A percentile compares a stretch with the other conserved stretches of the same genome.
Evolutionary conservation across 1,139 yeast genomes (phyloP).

Genomic region (Blastobotrys illinoisensis): DNA sequence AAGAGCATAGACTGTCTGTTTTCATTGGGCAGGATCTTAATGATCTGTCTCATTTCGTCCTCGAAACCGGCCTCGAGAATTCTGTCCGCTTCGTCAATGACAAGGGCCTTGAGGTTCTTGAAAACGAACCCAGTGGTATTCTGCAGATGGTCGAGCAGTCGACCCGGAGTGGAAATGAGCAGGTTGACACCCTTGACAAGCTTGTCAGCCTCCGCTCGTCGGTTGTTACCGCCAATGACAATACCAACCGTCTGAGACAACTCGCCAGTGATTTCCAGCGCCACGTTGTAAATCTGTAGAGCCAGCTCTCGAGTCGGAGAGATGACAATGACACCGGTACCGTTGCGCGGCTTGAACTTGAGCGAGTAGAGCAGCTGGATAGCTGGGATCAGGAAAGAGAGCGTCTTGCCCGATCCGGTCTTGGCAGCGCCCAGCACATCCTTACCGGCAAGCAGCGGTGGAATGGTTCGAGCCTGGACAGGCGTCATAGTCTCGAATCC

Average conservation of each 20-base stretch:
- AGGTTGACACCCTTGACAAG: conserved; percentile 88
- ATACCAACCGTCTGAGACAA: conserved; percentile 94
- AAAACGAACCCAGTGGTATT: conserved; percentile 91
- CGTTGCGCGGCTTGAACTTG: conserved; percentile 87
- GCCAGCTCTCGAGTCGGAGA: conserved; percentile 93
- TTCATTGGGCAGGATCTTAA: conserved; percentile 86
- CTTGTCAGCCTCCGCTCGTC: conserved; percentile 95
- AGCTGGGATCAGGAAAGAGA: conserved; percentile 91
- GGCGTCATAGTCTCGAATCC: conserved; percentile 88
- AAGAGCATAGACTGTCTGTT: conserved; percentile 95
- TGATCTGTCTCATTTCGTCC: conserved; percentile 96
- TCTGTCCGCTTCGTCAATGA: conserved; percentile 96
- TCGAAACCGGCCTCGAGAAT: conserved; percentile 96
- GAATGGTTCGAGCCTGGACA: conserved; percentile 91
- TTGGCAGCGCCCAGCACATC: conserved; percentile 99
- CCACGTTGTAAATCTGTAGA: conserved; percentile 94
- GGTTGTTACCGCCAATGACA: conserved; percentile 97
- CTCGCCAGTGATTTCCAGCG: conserved; percentile 83
- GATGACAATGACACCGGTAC: conserved; percentile 82
- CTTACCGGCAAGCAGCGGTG: conserved; percentile 89
- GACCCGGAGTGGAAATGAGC: conserved; percentile 95
- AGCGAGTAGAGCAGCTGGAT: conserved; percentile 84
- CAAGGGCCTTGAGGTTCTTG: conserved; percentile 87
- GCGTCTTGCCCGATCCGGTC: conserved; percentile 95
- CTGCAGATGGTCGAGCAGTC: conserved; percentile 92